These are phyloP conservation scores for Arachnomyces sp. DNA, from an alignment of 2,329 filamentous ascomycete genomes.

Conservation along the genomic window DNA sequence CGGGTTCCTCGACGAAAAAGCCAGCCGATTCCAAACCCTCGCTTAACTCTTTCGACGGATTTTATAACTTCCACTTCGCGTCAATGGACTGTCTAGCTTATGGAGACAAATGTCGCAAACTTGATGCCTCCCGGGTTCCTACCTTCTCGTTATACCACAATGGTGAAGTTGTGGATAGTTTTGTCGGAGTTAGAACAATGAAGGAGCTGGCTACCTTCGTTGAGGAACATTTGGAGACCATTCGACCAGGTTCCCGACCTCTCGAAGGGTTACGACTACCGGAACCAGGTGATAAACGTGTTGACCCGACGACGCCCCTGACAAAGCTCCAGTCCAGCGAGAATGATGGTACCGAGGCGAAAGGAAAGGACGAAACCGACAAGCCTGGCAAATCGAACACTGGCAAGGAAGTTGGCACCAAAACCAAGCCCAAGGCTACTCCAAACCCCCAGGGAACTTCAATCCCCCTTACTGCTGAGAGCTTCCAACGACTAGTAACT, in stretches of 20 bases:
- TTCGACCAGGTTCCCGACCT: slow-evolving; percentile 72
- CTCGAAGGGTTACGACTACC: slow-evolving; percentile 59
- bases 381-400: slow-evolving; percentile 24
- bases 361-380: slow-evolving; percentile 10
- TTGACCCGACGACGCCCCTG: slow-evolving; percentile 34
- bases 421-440: slow-evolving; percentile 46
- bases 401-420: slow-evolving; percentile 29
- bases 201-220: slow-evolving; percentile 58
- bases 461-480: slow-evolving; percentile 68
- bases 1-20: slow-evolving; percentile 39
- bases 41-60: slow-evolving; percentile 63
- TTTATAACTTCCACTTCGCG: slow-evolving; percentile 84
- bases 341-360: background rate
- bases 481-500: slow-evolving; percentile 77
- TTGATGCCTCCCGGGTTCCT: slow-evolving; percentile 63
- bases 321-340: slow-evolving; percentile 27
- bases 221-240: slow-evolving; percentile 66
- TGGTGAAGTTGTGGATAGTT: slow-evolving; percentile 56
- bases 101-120: slow-evolving; percentile 64
- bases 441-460: slow-evolving; percentile 72
- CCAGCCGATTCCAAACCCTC: slow-evolving; percentile 42
- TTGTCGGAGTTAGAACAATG: slow-evolving; percentile 61
- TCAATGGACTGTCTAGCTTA: slow-evolving; percentile 78
- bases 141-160: slow-evolving; percentile 73
- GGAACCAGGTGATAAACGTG: slow-evolving; percentile 53